phyloP scores from a whole-genome alignment of 2,329 filamentous ascomycete genomes.

The Endothia cerciana region DNA sequence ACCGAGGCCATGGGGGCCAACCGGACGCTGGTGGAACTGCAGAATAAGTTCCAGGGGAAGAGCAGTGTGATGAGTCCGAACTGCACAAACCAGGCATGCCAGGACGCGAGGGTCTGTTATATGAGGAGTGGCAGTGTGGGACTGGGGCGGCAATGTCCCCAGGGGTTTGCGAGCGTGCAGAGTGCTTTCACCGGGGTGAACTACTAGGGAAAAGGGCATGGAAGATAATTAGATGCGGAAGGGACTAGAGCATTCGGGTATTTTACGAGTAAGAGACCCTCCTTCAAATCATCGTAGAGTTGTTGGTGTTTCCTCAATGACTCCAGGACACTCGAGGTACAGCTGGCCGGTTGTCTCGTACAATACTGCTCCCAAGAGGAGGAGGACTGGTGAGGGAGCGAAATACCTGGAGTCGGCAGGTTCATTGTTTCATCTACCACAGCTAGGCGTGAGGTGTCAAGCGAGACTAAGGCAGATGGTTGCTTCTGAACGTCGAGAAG shows the following conservation, averaged over 20 bases:
- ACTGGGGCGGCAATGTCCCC: constrained; percentile 54
- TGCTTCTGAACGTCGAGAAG: too few relatives aligned
- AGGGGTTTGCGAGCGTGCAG: constrained; percentile 50
- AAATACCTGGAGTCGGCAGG: too few relatives aligned
- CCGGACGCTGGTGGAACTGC: constrained; percentile 49
- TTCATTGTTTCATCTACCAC: too few relatives aligned
- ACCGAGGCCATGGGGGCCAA: constrained; percentile 61
- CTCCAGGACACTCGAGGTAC: too few relatives aligned
- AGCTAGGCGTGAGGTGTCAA: too few relatives aligned
- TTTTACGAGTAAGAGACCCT: background rate
- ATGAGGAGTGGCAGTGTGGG: constrained; percentile 59
- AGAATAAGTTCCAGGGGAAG: constrained; percentile 58
- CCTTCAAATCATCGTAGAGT: too few relatives aligned
- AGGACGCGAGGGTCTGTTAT: constrained; percentile 60
- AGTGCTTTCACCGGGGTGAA: constrained; percentile 41
- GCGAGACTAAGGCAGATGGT: too few relatives aligned
- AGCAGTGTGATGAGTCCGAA: constrained; percentile 53
- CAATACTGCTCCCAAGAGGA: too few relatives aligned
- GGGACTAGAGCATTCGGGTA: background rate
- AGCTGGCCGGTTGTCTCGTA: too few relatives aligned
- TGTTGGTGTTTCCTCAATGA: too few relatives aligned
- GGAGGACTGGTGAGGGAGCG: too few relatives aligned
- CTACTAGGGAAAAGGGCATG: constrained; percentile 31
- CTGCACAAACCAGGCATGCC: constrained; percentile 55
- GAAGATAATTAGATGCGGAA: background rate